Base-by-base conservation (phyloP, 306 rosid genomes). In the Medicago lupulina region DNA sequence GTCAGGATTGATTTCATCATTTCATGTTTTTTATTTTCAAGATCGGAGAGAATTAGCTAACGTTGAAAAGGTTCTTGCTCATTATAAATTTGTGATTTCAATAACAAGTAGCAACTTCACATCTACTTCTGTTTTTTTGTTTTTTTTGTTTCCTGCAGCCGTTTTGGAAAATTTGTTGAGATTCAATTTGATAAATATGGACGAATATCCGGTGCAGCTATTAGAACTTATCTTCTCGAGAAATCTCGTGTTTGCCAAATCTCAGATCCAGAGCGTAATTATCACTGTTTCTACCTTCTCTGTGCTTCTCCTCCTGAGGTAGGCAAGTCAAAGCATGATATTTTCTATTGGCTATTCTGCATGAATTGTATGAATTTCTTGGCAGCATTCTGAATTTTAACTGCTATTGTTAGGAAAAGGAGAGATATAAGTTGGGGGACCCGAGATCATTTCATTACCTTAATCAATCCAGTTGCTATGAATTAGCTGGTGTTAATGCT, bases 181-280 rank as follows among this genome's bases (percentile, higher is more conserved):
- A 91, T 93, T 71, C 97, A 93, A 61, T 93, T 91, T 83, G 87
- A 93, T 66, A 77, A 84, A 70, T 19, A 15, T 39, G 96, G 97
- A 64, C 86, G 89, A 84, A 93, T 93, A 85, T 93, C 97, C 5
- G 98, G 98, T 76, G 97, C 98, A 72, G 98, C 98, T 58, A 85
- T 93, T 71, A 88, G 98, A 89, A 91, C 98, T 72, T 93, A 93
- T 82, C 92, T 93, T 55, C 88, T 93, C 12, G 98, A 93, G 85
- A 88, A 87, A 80, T 93, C 97, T 68, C 98, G 93, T 74, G 98
- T 93, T 81, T 93, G 98, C 87, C 97, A 93, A 89, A 79, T 93
- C 78, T 93, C 98, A 28, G 91, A 91, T 76, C 90, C 89, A 34
- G 98, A 93, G 88, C 90, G 97, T 59, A 93, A 91, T 79, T 93